These are phyloP conservation scores for Volvox reticuliferus DNA, from an alignment of 139 green algal species.

Conservation along the genomic window DNA sequence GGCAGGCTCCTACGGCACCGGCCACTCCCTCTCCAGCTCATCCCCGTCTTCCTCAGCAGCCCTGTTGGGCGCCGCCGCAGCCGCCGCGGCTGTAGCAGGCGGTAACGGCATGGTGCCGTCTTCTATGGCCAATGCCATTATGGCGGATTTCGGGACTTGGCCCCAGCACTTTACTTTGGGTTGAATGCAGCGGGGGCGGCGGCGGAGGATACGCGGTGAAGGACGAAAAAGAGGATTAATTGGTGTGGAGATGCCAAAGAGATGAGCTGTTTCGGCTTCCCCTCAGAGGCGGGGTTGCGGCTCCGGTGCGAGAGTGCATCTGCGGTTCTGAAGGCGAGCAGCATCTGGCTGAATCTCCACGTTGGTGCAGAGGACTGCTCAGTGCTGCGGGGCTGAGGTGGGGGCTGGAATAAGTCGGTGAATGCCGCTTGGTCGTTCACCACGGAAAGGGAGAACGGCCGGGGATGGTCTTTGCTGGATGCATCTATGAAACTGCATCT, in stretches of 20 bases:
- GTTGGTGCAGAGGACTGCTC: background rate
- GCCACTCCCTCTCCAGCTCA: background rate
- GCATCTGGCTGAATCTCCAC: background rate
- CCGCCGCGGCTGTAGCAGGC: background rate
- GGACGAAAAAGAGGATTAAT: background rate
- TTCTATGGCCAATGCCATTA: conserved; percentile 28
- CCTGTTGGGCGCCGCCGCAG: conserved; percentile 24
- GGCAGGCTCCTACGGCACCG: background rate
- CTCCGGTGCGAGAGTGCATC: background rate
- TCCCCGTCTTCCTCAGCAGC: conserved; percentile 20
- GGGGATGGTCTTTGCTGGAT: too few species aligned
- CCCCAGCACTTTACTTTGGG: conserved; percentile 12
- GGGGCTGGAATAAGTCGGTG: too few species aligned
- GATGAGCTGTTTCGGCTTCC: background rate
- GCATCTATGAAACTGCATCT: too few species aligned
- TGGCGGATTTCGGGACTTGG: conserved; percentile 29
- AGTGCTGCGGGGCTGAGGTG: too few species aligned
- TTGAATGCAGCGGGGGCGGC: background rate
- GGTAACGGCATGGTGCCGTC: background rate
- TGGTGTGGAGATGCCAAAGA: background rate
- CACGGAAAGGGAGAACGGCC: too few species aligned
- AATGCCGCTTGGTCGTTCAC: too few species aligned
- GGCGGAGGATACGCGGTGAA: background rate
- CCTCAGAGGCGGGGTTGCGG: background rate
- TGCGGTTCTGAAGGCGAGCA: background rate